Base-by-base conservation (phyloP, 345 rosid genomes). In the Gossypium anomalum region DNA sequence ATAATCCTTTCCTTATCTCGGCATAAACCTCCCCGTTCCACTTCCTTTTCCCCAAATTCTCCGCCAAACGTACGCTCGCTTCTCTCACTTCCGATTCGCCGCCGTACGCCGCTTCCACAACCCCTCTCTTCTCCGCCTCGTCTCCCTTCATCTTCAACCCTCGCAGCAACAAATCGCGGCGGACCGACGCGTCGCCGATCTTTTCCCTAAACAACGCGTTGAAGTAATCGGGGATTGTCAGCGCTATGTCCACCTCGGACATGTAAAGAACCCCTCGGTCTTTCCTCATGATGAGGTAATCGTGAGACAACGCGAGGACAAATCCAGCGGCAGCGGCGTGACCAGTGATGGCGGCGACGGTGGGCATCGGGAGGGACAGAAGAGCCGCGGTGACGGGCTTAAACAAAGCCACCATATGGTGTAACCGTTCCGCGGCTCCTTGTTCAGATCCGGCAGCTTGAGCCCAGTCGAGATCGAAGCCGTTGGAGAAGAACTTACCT, bases 401-500 rank as follows among this genome's bases (percentile, higher is more conserved):
- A 89, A 78, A 89, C 77, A 0, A 90, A 85, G 0, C 41, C 12
- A 81, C 79, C 97, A 92, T 85, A 57, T 69, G 57, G 4, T 0
- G 3, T 48, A 74, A 14, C 11, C 70, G 59, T n/a, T 63, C 34
- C 17, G 2, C 0, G 75, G 67, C 60, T 15, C 83, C 87, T 29
- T 74, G 19, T 53, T 74, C 49, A 60, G 86, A 75, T 2, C 61
- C 80, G 56, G 73, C 60, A 34, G 83, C 19, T 29, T 74, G 41
- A 53, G 89, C 88, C 85, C 91, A 85, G 48, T 75, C 81, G 68
- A 91, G 84, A 77, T 93, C 97, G 77, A 80, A 89, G 58, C 98
- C 97, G 74, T 93, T 93, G 75, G 97, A 93, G 89, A 92, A 93
- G 89, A 89, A 93, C 73, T 79, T 89, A 13, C 97, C 98, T 13